A percentile compares a stretch with the other conserved stretches of the same genome.
Conservation (phyloP, 345 rosid species). For the Syzygium jambos region DNA sequence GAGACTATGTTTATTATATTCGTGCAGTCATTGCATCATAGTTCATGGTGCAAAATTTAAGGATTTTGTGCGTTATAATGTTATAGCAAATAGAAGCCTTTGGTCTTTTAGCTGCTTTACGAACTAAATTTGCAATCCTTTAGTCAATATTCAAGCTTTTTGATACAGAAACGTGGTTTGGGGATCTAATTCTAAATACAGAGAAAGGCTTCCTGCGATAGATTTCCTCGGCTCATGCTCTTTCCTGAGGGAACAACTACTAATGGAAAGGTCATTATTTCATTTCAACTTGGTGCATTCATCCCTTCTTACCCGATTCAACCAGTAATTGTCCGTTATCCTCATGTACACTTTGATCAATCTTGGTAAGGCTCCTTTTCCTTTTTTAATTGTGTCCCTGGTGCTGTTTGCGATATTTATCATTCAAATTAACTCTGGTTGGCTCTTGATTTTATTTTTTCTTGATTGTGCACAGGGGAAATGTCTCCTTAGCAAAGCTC, state of each 20-base stretch:
- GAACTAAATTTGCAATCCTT: conserved; percentile 28
- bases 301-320: conserved; percentile 79
- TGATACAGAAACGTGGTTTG: conserved; percentile 96
- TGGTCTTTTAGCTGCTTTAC: not conserved
- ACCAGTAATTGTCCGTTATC: conserved; percentile 88
- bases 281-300: conserved; percentile 97
- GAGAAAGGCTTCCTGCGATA: conserved; percentile 88
- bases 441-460: conserved; percentile 1
- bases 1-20: not conserved
- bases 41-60: not conserved
- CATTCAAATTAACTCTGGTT: not conserved
- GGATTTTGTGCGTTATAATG: not conserved
- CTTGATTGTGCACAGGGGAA: conserved; percentile 42
- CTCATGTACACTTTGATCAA: conserved; percentile 96
- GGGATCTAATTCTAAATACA: conserved; percentile 70
- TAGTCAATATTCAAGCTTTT: conserved; percentile 58
- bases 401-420: not conserved
- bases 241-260: conserved; percentile 99
- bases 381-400: not conserved
- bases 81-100: not conserved
- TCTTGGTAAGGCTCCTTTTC: conserved; percentile 61
- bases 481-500: conserved; percentile 64
- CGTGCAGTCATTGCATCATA: not conserved
- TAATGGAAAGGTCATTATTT: conserved; percentile 71
- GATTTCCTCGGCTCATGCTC: conserved; percentile 73